Base-by-base conservation (phyloP, 1,284 basidiomycete genomes). In the Malassezia pachydermatis region DNA sequence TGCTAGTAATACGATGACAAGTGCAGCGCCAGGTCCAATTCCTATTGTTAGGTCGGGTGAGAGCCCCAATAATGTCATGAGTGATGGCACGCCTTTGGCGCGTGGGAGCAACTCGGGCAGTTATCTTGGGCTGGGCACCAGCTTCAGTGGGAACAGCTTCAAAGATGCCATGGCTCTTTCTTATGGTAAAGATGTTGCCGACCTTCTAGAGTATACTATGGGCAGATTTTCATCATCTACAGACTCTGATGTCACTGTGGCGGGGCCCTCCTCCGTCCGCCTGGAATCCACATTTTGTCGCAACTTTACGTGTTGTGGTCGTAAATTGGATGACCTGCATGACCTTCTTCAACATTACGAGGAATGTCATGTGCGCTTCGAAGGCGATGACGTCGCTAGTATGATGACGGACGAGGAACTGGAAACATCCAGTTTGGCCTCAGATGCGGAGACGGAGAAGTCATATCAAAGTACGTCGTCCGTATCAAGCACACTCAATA, bases 291-390 rank as follows among this genome's bases (percentile, higher is more conserved):
- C 65, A 10, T 71, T 71, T 45, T 71, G 68, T 54, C 59, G 67
- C 48, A 63, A 70, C 51, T 71, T 68, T 49, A 62, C 60, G 25
- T 71, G 68, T 46, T 71, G 68, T 36, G 68, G 68, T 20, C 56
- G 61, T 33, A 60, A 53, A 24, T 59, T 71, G 33, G 67, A 62
- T 24, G 67, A 71, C 39, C 52, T 71, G 2, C 68, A 71, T 51
- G 68, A 71, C 41, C 59, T 71, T 6, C 58, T 71, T 8, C 67
- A 70, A 40, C 68, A 71, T 48, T 71, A 71, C 55, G 68, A 71
- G 43, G 68, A 70, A 33, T 59, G 63, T 45, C 68, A 71, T 36
- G 67, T 70, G 29, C 59, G 62, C 19, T 68, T 68, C 48, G 67
- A 71, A 24, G 67, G 67, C 36, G 67, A 69, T 46, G 68, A 67